These are phyloP conservation scores for Sarocladium strictum DNA, from an alignment of 2,329 filamentous ascomycete species.

Conservation along the genomic window DNA sequence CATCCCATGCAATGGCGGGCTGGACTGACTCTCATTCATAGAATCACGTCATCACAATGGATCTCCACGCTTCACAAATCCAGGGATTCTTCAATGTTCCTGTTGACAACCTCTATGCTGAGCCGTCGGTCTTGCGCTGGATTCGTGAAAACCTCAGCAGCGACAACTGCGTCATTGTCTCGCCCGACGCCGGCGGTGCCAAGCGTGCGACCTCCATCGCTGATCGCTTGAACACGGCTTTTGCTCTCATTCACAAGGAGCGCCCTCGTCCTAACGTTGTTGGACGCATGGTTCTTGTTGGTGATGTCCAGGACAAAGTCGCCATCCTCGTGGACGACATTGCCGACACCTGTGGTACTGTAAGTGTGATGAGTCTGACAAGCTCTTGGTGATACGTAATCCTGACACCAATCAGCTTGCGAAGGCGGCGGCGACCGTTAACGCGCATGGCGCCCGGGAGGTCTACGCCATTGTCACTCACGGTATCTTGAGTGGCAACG, in stretches of 20 bases:
- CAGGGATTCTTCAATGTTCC: conserved; percentile 90
- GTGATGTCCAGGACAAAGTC: conserved; percentile 83
- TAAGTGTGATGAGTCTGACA: conserved; percentile 17
- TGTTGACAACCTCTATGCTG: conserved; percentile 78
- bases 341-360: conserved; percentile 90
- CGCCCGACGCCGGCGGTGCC: conserved; percentile 88
- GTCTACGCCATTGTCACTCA: conserved; percentile 95
- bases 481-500: conserved; percentile 82
- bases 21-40: conserved; percentile 11
- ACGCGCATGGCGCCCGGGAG: conserved; percentile 78
- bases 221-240: conserved; percentile 81
- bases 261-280: conserved; percentile 81
- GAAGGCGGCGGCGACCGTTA: conserved; percentile 86
- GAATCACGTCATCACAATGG: conserved; percentile 79
- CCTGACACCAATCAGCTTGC: conserved; percentile 32
- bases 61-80: conserved; percentile 88
- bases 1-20: conserved; percentile 49
- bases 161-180: conserved; percentile 86
- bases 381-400: background rate
- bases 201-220: conserved; percentile 93
- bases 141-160: conserved; percentile 80
- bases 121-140: conserved; percentile 87
- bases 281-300: conserved; percentile 88
- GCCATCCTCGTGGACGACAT: conserved; percentile 98
- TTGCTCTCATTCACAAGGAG: conserved; percentile 96